These are phyloP conservation scores for Eustoma russellianum DNA, from an alignment of 257 asterid species.

Conservation along the genomic window DNA sequence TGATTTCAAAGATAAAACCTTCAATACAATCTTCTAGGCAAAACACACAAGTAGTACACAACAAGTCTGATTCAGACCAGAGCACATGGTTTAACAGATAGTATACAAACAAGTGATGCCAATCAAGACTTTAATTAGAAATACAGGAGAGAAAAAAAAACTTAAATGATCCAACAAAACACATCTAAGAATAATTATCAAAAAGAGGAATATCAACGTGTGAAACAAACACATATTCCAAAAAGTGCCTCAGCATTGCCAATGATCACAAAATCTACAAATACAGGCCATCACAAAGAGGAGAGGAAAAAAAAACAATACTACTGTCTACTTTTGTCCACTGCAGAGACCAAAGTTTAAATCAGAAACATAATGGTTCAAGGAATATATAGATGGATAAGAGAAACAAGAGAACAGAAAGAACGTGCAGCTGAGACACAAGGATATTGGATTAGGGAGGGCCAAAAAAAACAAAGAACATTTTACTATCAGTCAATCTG, in stretches of 20 bases:
- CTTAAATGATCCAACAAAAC: too few relatives aligned
- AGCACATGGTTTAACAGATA: too few relatives aligned
- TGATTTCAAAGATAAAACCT: constrained; percentile 18
- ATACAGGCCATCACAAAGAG: not conserved
- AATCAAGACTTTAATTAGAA: too few relatives aligned
- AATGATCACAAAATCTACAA: not conserved
- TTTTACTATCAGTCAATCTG: constrained; percentile 3
- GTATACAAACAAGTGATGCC: too few relatives aligned
- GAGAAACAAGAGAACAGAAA: not conserved
- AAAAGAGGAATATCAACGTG: too few relatives aligned
- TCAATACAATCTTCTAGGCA: not conserved
- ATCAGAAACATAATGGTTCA: not conserved
- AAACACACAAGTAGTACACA: too few relatives aligned
- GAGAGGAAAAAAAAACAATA: too few relatives aligned
- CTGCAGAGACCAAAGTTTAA: not conserved
- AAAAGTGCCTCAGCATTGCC: not conserved
- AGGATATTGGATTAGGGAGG: too few relatives aligned
- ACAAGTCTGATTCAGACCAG: too few relatives aligned
- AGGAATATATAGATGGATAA: not conserved
- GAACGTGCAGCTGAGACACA: not conserved
- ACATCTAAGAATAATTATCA: too few relatives aligned
- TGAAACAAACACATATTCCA: too few relatives aligned
- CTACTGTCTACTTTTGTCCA: not conserved
- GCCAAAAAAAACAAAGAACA: constrained; percentile 1
- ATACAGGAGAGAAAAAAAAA: too few relatives aligned